These are phyloP conservation scores for Candida lessepsii DNA, from an alignment of 805 yeast species.

Conservation along the genomic window DNA sequence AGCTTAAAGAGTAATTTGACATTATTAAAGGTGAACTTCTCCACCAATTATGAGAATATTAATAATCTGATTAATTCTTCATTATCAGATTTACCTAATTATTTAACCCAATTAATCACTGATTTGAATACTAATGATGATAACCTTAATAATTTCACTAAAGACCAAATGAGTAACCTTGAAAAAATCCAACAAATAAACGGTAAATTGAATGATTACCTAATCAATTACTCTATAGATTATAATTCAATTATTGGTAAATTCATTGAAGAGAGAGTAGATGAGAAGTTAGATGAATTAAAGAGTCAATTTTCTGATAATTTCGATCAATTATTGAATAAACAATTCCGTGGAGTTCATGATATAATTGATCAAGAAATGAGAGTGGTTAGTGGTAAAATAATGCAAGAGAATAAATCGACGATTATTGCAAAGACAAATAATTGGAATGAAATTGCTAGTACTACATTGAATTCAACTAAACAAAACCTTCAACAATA, in stretches of 20 bases:
- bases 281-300: neutral
- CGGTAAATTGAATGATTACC: conserved; percentile 10
- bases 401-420: conserved; percentile 11
- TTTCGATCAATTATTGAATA: conserved; percentile 8
- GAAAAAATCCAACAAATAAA: conserved; percentile 11
- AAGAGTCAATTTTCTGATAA: conserved; percentile 8
- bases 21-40: conserved; percentile 12
- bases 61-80: conserved; percentile 11
- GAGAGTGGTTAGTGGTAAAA: conserved; percentile 5
- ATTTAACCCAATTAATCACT: conserved; percentile 10
- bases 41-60: conserved; percentile 8
- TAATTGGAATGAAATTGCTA: conserved; percentile 7
- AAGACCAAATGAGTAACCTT: conserved; percentile 9
- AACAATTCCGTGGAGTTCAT: conserved; percentile 7
- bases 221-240: conserved; percentile 10
- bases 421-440: conserved; percentile 8
- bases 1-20: conserved; percentile 9
- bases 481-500: conserved; percentile 10
- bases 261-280: conserved; percentile 6
- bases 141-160: conserved; percentile 11
- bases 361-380: conserved; percentile 13
- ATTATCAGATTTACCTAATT: conserved; percentile 12
- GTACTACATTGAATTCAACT: neutral
- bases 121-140: conserved; percentile 14
- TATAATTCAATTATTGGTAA: conserved; percentile 8